These are phyloP conservation scores for Thymus quinquecostatus DNA, from an alignment of 257 asterid genomes.

Conservation along the genomic window DNA sequence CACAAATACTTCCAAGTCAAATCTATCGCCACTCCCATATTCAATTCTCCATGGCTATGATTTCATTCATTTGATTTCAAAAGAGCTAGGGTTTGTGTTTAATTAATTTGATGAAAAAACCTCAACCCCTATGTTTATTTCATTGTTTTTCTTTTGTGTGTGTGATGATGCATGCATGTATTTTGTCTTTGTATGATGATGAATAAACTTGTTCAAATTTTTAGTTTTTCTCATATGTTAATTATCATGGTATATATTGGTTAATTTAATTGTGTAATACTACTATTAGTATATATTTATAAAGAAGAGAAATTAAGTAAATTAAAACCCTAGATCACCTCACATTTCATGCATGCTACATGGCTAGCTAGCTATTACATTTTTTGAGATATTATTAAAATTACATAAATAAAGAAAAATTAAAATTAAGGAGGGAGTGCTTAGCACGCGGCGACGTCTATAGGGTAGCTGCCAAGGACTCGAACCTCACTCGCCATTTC, in stretches of 20 bases:
- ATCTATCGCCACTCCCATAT: constrained; percentile 65
- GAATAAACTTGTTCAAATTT: background rate
- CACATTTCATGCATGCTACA: too few relatives aligned
- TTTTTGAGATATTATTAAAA: background rate
- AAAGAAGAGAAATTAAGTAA: background rate
- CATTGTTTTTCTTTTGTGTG: background rate
- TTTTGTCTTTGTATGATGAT: background rate
- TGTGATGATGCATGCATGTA: background rate
- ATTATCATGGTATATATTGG: too few relatives aligned
- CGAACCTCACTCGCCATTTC: background rate
- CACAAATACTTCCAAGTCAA: constrained; percentile 63
- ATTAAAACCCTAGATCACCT: too few relatives aligned
- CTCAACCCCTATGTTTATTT: background rate
- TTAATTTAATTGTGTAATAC: background rate
- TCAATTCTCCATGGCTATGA: constrained; percentile 81
- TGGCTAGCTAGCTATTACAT: too few relatives aligned
- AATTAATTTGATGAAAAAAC: background rate
- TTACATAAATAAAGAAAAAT: too few relatives aligned
- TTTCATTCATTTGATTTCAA: background rate
- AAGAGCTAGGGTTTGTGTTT: background rate
- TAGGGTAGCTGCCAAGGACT: background rate
- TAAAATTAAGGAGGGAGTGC: background rate
- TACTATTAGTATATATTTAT: too few relatives aligned
- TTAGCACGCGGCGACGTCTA: background rate
- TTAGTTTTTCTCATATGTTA: background rate